phyloP scores from a whole-genome alignment of 495 filamentous ascomycete species.

The Paragyromitra xinjiangensis region DNA sequence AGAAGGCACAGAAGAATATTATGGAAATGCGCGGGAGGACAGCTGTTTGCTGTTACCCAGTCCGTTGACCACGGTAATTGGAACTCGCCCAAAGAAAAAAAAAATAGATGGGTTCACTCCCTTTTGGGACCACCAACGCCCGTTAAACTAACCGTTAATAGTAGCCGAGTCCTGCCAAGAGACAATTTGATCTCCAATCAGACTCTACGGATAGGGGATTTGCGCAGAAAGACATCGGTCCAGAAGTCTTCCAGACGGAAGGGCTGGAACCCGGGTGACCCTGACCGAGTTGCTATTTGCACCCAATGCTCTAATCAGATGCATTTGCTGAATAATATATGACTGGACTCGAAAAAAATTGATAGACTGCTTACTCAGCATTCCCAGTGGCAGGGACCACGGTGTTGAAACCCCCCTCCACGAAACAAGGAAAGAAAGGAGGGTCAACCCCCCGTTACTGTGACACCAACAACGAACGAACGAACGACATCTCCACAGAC shows the following conservation, averaged over 20 bases:
- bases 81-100: slow-evolving; percentile 44
- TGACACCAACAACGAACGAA: slow-evolving; percentile 18
- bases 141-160: slow-evolving; percentile 24
- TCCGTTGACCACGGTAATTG: slow-evolving; percentile 42
- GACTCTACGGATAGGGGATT: slow-evolving; percentile 23
- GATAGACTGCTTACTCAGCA: slow-evolving; percentile 19
- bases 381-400: not conserved
- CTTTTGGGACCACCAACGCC: slow-evolving; percentile 14
- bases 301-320: not conserved
- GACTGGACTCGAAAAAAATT: not conserved
- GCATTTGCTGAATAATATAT: not conserved
- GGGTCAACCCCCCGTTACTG: slow-evolving; percentile 20
- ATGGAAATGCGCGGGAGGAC: slow-evolving; percentile 36
- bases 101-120: slow-evolving; percentile 39
- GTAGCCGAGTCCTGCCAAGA: slow-evolving; percentile 36
- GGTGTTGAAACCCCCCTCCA: slow-evolving; percentile 30
- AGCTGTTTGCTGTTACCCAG: slow-evolving; percentile 46
- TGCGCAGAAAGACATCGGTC: slow-evolving; percentile 16
- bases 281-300: not conserved
- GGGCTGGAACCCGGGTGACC: slow-evolving; percentile 36
- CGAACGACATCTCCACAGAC: slow-evolving; percentile 12
- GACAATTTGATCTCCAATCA: slow-evolving; percentile 17
- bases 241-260: slow-evolving; percentile 29
- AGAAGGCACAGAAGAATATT: slow-evolving; percentile 29
- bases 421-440: slow-evolving; percentile 46